Conservation (phyloP, 306 rosid species). For the Cucurbita argyrosperma region DNA sequence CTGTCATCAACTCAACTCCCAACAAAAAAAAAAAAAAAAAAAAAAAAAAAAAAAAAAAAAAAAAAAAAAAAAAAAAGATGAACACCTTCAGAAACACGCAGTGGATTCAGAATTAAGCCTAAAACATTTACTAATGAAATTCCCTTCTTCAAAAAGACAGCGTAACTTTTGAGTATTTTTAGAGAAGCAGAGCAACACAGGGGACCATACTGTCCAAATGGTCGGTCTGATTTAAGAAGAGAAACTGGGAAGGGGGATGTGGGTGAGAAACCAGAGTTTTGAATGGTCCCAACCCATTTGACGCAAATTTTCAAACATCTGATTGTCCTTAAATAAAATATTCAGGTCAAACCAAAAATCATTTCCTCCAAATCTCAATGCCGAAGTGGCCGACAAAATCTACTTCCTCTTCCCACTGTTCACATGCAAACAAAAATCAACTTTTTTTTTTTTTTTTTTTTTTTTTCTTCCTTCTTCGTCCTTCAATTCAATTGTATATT, state of each 20-base stretch:
- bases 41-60: no score
- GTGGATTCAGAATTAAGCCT: no score
- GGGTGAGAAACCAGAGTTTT: no score
- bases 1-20: background rate
- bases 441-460: background rate
- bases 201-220: background rate
- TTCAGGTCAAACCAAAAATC: background rate
- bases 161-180: background rate
- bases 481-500: background rate
- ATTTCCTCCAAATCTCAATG: background rate
- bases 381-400: constrained; percentile 5
- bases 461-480: background rate
- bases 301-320: background rate
- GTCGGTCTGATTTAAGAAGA: background rate
- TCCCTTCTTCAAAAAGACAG: background rate
- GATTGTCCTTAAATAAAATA: background rate
- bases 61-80: no score
- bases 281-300: background rate
- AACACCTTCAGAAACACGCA: no score
- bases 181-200: background rate
- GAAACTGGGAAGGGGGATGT: background rate
- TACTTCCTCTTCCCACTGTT: background rate
- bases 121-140: no score
- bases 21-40: no score
- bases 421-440: constrained; percentile 5